These are phyloP conservation scores for Pseudogymnoascus sp. DNA, from an alignment of 2,329 filamentous ascomycete genomes.

Conservation along the genomic window DNA sequence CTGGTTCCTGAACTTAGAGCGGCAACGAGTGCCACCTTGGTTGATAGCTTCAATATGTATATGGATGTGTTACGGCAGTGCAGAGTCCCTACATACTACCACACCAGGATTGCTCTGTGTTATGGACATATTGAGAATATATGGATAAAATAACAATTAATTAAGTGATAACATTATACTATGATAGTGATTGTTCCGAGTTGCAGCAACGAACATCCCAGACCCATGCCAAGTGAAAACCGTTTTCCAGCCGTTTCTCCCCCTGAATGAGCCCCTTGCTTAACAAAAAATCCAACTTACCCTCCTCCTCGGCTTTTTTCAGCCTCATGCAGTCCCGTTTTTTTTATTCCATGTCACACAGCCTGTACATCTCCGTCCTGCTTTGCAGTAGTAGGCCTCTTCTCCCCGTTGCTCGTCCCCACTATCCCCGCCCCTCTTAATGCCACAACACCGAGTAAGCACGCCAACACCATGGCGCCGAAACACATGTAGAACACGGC, in stretches of 20 bases:
- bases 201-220: neutral
- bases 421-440: neutral
- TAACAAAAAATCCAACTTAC: neutral
- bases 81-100: neutral
- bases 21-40: neutral
- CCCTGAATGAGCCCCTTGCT: neutral
- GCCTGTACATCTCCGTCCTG: neutral
- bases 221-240: constrained; percentile 4
- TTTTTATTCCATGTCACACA: neutral
- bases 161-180: neutral
- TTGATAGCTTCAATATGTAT: neutral
- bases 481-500: constrained; percentile 4
- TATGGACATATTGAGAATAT: neutral
- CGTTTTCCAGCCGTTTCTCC: neutral
- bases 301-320: neutral
- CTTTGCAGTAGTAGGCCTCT: neutral
- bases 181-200: neutral
- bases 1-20: neutral
- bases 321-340: neutral
- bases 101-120: neutral
- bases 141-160: neutral
- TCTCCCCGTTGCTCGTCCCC: neutral
- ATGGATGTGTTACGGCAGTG: neutral
- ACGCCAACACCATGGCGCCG: neutral
- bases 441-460: neutral